Base-by-base conservation (phyloP, 2,329 filamentous ascomycete species). In the Xenoacremonium recifei region DNA sequence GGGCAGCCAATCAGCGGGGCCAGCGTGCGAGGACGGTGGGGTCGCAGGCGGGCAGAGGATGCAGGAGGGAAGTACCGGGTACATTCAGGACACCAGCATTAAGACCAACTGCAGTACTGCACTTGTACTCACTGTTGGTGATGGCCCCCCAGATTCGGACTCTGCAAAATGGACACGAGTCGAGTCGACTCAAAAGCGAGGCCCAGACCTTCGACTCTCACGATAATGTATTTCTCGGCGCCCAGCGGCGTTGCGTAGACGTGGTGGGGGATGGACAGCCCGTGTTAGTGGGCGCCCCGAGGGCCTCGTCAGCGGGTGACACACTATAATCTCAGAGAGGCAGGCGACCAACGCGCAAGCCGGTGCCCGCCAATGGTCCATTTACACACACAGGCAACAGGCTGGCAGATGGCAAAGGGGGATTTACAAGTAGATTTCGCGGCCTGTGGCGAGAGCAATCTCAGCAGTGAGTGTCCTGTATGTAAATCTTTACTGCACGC, bases 1-100 rank as follows among this genome's bases (percentile, higher is more conserved):
- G 38, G 34, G 45, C 49, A 43, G 34, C 63, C 63, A 65, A 65
- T 65, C 47, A 61, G 20, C 16, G 48, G 31, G 19, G 21, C 37
- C 38, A 21, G 34, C 35, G 39, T 25, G 21, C 42, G 37, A 39
- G 27, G 23, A 42, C 47, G 57, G 47, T 53, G 55, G 53, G 51
- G 41, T 46, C 34, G 31, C 48, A 57, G 51, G 53, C n/a, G n/a
- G n/a, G n/a, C n/a, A n/a, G n/a, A n/a, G n/a, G n/a, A n/a, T n/a
- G n/a, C n/a, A n/a, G n/a, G n/a, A n/a, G n/a, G n/a, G n/a, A n/a
- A n/a, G n/a, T n/a, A n/a, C n/a, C n/a, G n/a, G n/a, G 54, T 48
- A 55, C 56, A 56, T 48, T 51, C 9, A 27, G 41, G 39, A 21
- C 48, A 41, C 56, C 59, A 59, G 48, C 34, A 44, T 51, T 59